phyloP scores from a whole-genome alignment of 1,284 basidiomycete genomes.

The Mycosarcoma maydis region DNA sequence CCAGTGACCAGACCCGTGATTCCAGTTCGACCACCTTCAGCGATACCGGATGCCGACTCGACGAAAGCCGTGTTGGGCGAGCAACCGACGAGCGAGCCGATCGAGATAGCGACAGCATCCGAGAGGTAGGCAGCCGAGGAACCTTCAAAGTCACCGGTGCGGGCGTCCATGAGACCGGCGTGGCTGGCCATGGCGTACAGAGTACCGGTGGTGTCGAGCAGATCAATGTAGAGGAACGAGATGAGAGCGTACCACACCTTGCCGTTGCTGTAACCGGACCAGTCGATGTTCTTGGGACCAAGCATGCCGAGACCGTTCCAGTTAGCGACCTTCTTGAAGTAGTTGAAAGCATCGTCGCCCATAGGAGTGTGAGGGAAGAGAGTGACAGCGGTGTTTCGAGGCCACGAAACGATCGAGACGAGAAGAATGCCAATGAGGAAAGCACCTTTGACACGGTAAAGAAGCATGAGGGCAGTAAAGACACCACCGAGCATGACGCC shows the following conservation, averaged over 20 bases:
- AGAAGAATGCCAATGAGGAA: slow-evolving; percentile 82
- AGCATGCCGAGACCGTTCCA: slow-evolving; percentile 70
- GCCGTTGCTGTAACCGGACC: slow-evolving; percentile 73
- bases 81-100: slow-evolving; percentile 84
- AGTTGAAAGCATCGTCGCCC: slow-evolving; percentile 81
- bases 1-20: slow-evolving; percentile 81
- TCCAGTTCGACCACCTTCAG: slow-evolving; percentile 88
- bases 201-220: slow-evolving; percentile 73
- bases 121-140: slow-evolving; percentile 77
- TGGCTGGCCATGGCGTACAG: slow-evolving; percentile 91
- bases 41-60: slow-evolving; percentile 73
- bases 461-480: slow-evolving; percentile 72
- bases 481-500: slow-evolving; percentile 88
- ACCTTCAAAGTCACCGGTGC: slow-evolving; percentile 86
- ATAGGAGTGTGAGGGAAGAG: slow-evolving; percentile 78
- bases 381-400: slow-evolving; percentile 80
- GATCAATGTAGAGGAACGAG: slow-evolving; percentile 84
- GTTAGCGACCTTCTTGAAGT: slow-evolving; percentile 85
- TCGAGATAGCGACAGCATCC: slow-evolving; percentile 81
- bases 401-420: slow-evolving; percentile 88
- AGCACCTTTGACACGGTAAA: slow-evolving; percentile 85
- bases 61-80: slow-evolving; percentile 88
- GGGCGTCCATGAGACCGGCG: slow-evolving; percentile 84
- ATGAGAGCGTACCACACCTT: slow-evolving; percentile 86
- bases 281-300: slow-evolving; percentile 72